A percentile compares a stretch with the other conserved stretches of the same genome.
Conservation (phyloP, 495 filamentous ascomycete species). For the Penicillium nucicola region DNA sequence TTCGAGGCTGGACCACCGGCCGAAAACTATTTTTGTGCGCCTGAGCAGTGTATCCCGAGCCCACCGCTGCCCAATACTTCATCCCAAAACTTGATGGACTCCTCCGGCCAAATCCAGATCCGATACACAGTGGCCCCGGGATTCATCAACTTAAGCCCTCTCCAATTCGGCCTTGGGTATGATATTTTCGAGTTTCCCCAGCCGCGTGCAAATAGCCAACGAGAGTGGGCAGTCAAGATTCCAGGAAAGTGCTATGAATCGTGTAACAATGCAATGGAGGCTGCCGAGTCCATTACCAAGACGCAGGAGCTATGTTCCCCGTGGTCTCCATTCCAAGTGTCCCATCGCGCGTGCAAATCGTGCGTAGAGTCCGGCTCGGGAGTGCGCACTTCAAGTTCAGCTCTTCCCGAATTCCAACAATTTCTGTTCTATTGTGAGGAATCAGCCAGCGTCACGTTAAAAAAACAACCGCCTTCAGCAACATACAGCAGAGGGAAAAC, state of each 20-base stretch:
- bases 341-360: not conserved
- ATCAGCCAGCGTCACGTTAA: not conserved
- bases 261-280: conserved; percentile 8
- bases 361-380: not conserved
- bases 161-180: conserved; percentile 6
- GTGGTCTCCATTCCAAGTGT: not conserved
- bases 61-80: not conserved
- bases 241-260: conserved; percentile 7
- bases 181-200: conserved; percentile 4
- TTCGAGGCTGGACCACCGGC: conserved; percentile 15
- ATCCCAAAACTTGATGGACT: not conserved
- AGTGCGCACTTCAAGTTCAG: not conserved
- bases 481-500: not conserved
- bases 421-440: conserved; percentile 10
- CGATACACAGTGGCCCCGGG: conserved; percentile 4
- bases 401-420: conserved; percentile 9
- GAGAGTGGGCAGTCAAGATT: not conserved
- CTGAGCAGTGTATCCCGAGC: conserved; percentile 13
- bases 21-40: conserved; percentile 13
- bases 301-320: not conserved
- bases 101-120: not conserved
- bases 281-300: conserved; percentile 9
- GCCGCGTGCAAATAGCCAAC: not conserved
- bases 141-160: conserved; percentile 10
- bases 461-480: not conserved